These are phyloP conservation scores for Alloteropsis semialata DNA, from an alignment of 176 grass and related monocot species.

Conservation along the genomic window DNA sequence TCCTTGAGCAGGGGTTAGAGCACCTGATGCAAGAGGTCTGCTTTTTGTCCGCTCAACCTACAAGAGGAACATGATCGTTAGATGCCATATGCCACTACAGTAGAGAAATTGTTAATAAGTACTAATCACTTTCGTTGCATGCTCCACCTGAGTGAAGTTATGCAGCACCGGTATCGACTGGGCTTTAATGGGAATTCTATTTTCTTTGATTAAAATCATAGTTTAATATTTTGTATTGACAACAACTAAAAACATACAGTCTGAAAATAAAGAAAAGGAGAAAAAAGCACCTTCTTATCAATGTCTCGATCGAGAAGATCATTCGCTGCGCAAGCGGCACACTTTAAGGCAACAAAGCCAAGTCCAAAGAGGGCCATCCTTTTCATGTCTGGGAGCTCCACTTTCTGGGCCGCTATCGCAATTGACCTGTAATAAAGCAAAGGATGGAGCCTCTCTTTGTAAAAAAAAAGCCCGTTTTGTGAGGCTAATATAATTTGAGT, in stretches of 20 bases:
- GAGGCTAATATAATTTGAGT: too few species aligned
- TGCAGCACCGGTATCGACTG: too few species aligned
- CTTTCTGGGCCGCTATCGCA: constrained; percentile 42
- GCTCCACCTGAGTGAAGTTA: too few species aligned
- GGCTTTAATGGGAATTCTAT: too few species aligned
- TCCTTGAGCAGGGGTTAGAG: background rate
- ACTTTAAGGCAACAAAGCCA: constrained; percentile 49
- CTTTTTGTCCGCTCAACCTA: background rate
- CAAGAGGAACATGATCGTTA: background rate
- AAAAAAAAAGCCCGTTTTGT: too few species aligned
- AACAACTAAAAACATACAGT: background rate
- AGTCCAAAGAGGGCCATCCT: constrained; percentile 60
- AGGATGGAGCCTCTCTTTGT: background rate
- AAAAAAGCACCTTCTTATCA: constrained; percentile 56
- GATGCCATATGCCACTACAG: too few species aligned
- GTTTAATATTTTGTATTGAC: too few species aligned
- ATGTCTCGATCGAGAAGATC: constrained; percentile 70
- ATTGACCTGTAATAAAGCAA: constrained; percentile 43
- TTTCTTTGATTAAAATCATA: too few species aligned
- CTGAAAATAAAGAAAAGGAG: background rate
- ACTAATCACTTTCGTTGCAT: too few species aligned
- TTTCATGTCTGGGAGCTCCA: constrained; percentile 58
- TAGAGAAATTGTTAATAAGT: too few species aligned
- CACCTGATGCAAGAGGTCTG: constrained; percentile 5
- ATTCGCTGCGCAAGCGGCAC: constrained; percentile 68